Conservation (phyloP, 1,139 yeast genomes). For the Suhomyces bolitotheri region DNA sequence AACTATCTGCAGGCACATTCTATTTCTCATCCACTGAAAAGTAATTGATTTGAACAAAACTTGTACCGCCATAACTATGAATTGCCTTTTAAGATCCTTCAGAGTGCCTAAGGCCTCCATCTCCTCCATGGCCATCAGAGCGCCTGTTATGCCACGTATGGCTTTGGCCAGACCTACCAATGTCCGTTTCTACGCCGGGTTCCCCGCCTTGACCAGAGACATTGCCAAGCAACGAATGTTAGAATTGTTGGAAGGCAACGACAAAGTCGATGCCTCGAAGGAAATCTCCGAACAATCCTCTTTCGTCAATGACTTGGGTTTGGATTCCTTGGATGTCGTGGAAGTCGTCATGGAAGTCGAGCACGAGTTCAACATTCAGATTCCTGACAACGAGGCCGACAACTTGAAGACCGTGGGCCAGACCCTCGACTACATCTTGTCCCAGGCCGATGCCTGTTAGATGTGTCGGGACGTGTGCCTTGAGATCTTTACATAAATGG, state of each 20-base stretch:
- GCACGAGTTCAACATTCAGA: constrained; percentile 74
- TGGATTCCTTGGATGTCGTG: constrained; percentile 85
- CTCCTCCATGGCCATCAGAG: constrained; percentile 19
- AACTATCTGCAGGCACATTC: too few relatives aligned
- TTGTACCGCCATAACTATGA: constrained; percentile 23
- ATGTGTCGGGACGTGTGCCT: neutral
- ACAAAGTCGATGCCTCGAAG: constrained; percentile 56
- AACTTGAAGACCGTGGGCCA: constrained; percentile 80
- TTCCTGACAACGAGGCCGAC: constrained; percentile 87
- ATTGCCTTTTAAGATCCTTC: constrained; percentile 28
- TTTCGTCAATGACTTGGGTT: constrained; percentile 74
- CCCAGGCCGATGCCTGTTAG: constrained; percentile 71
- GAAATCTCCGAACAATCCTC: constrained; percentile 59
- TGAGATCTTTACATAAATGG: too few relatives aligned
- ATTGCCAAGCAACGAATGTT: constrained; percentile 74
- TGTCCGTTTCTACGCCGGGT: constrained; percentile 57
- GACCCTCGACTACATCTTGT: constrained; percentile 71
- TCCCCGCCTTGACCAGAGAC: constrained; percentile 67
- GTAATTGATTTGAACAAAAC: neutral
- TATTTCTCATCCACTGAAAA: constrained; percentile 14
- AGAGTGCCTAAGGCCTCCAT: constrained; percentile 26
- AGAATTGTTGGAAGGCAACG: constrained; percentile 78
- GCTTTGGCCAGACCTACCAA: constrained; percentile 17
- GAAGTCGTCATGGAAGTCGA: constrained; percentile 91
- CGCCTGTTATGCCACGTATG: constrained; percentile 18